phyloP scores from a whole-genome alignment of 768 basidiomycete genomes.

The Serendipita sp. region DNA sequence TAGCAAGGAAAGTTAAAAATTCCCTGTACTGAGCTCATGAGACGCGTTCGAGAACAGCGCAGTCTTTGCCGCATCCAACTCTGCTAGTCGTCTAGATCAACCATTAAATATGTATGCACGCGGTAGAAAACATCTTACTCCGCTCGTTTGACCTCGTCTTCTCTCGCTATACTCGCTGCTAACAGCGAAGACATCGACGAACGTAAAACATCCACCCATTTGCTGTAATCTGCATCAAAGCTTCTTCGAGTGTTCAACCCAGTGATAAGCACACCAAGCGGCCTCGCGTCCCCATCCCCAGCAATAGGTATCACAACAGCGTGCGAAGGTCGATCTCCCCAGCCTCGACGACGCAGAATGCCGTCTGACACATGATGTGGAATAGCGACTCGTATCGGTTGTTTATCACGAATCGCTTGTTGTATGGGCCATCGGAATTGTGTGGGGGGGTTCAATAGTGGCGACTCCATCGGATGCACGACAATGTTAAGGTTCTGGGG shows the following conservation, averaged over 20 bases:
- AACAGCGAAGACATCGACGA: conserved; percentile 12
- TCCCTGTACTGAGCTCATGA: conserved; percentile 15
- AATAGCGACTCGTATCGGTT: neutral
- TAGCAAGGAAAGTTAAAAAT: too few species aligned
- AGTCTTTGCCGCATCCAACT: conserved; percentile 17
- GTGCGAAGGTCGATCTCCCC: conserved; percentile 13
- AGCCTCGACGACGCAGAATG: conserved; percentile 10
- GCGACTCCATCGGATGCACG: neutral
- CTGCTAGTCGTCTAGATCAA: conserved; percentile 13
- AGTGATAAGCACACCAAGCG: conserved; percentile 14
- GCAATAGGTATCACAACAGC: conserved; percentile 14
- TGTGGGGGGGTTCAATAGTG: neutral
- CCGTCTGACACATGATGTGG: conserved; percentile 10
- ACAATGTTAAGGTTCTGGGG: conserved; percentile 5
- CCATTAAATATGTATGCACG: neutral
- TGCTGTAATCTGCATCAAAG: conserved; percentile 14
- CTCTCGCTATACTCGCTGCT: conserved; percentile 14
- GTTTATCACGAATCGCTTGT: neutral
- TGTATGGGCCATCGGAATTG: neutral
- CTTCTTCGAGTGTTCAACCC: conserved; percentile 16
- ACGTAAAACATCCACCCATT: conserved; percentile 14
- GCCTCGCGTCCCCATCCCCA: conserved; percentile 10
- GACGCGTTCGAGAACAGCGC: conserved; percentile 17
- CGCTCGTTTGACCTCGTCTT: conserved; percentile 16
- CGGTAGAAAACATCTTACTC: conserved; percentile 8